These are phyloP conservation scores for Pholiota microspora DNA, from an alignment of 768 basidiomycete species.

Conservation along the genomic window DNA sequence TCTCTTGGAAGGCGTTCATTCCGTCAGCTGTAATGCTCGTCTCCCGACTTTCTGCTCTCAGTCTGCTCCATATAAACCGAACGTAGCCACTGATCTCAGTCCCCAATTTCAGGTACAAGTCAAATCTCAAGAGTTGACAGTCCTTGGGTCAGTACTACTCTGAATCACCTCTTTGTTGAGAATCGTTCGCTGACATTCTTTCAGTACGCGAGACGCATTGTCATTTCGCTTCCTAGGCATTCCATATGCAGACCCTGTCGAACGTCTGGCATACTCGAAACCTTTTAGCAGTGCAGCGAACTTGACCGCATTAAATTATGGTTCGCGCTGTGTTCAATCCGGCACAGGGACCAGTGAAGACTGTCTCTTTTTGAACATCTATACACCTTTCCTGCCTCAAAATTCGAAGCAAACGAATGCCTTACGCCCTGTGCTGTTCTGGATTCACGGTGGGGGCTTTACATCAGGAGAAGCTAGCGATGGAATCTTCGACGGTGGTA, in stretches of 20 bases:
- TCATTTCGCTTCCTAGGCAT: slow-evolving; percentile 54
- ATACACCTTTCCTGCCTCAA: slow-evolving; percentile 35
- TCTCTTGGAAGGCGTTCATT: slow-evolving; percentile 11
- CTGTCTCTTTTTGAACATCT: slow-evolving; percentile 47
- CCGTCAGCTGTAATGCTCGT: slow-evolving; percentile 16
- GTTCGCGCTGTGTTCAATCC: slow-evolving; percentile 31
- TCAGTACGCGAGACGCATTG: slow-evolving; percentile 43
- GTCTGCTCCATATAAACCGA: slow-evolving; percentile 26
- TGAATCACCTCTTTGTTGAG: not conserved
- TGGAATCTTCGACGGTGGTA: slow-evolving; percentile 41
- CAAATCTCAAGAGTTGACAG: slow-evolving; percentile 19
- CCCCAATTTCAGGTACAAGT: slow-evolving; percentile 25
- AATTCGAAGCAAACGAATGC: slow-evolving; percentile 12
- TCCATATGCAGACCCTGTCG: slow-evolving; percentile 42
- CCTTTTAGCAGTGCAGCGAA: slow-evolving; percentile 24
- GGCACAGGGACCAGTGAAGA: slow-evolving; percentile 33
- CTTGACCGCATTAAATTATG: slow-evolving; percentile 30
- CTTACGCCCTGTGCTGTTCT: slow-evolving; percentile 45
- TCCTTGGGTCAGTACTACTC: slow-evolving; percentile 19
- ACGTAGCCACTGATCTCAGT: slow-evolving; percentile 21
- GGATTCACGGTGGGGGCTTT: slow-evolving; percentile 51
- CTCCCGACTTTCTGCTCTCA: slow-evolving; percentile 28
- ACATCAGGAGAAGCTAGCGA: slow-evolving; percentile 38
- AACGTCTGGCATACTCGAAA: slow-evolving; percentile 43
- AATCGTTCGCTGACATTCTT: not conserved